Percentiles rank a stretch among this genome's conserved stretches.
Evolutionary conservation across 2,329 filamentous ascomycete genomes (phyloP).

Genomic region (Aspergillus piperis): DNA sequence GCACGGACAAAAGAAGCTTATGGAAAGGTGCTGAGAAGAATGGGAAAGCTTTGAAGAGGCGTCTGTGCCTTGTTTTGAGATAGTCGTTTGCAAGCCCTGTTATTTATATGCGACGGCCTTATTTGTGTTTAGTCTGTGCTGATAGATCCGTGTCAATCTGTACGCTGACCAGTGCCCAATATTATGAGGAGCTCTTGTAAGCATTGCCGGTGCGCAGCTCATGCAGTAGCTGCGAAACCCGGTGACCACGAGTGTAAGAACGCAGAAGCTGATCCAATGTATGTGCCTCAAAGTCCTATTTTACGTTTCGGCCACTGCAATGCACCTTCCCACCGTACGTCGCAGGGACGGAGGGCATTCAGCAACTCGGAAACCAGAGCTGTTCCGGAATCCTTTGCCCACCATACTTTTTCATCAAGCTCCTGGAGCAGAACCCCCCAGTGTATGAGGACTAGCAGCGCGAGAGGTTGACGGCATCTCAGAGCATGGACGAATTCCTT

Average conservation of each 20-base stretch:
- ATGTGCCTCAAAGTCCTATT: conserved; percentile 26
- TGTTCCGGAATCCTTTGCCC: conserved; percentile 36
- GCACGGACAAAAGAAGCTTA: conserved; percentile 26
- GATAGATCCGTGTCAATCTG: not conserved
- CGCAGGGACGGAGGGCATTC: conserved; percentile 21
- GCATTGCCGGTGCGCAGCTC: not conserved
- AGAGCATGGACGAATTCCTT: conserved; percentile 37
- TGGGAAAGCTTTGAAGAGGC: conserved; percentile 22
- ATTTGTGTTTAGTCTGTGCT: not conserved
- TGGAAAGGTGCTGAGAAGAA: conserved; percentile 17
- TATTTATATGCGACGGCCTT: not conserved
- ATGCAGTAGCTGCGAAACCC: not conserved
- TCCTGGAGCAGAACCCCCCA: conserved; percentile 38
- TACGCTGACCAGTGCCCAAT: not conserved
- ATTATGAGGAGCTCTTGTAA: not conserved
- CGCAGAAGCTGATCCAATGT: not conserved
- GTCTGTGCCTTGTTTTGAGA: not conserved
- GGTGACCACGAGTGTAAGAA: no score
- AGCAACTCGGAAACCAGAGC: conserved; percentile 33
- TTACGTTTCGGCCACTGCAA: conserved; percentile 34
- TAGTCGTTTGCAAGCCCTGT: not conserved
- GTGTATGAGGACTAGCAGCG: conserved; percentile 38
- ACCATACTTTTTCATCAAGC: conserved; percentile 37
- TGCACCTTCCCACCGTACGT: conserved; percentile 29
- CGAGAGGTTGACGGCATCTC: conserved; percentile 31